These are phyloP conservation scores for Pulveroboletus sp. DNA, from an alignment of 768 basidiomycete species.

Conservation along the genomic window DNA sequence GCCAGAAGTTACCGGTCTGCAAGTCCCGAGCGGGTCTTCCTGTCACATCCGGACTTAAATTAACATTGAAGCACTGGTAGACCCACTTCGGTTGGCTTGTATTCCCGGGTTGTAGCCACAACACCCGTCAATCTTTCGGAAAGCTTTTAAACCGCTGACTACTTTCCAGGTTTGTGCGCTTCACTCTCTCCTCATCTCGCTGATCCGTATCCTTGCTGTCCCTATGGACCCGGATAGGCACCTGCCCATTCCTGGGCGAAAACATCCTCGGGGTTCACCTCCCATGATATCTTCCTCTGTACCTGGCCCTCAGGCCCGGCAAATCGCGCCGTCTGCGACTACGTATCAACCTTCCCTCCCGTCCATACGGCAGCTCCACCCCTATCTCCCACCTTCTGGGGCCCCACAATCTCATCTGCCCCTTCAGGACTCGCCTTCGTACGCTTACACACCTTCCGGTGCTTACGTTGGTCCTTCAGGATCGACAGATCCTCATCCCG, in stretches of 20 bases:
- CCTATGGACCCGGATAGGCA: conserved; percentile 38
- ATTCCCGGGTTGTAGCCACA: conserved; percentile 29
- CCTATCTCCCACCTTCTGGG: conserved; percentile 55
- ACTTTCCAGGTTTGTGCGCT: conserved; percentile 21
- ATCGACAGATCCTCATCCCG: conserved; percentile 27
- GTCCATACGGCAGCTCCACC: conserved; percentile 66
- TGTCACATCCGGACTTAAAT: conserved; percentile 30
- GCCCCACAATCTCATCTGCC: conserved; percentile 27
- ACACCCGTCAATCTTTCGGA: conserved; percentile 19
- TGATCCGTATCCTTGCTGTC: conserved; percentile 11
- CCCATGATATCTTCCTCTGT: conserved; percentile 26
- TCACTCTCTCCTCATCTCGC: conserved; percentile 14
- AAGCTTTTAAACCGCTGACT: conserved; percentile 22
- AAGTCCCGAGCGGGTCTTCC: conserved; percentile 27
- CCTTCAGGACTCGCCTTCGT: conserved; percentile 24
- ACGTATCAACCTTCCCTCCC: conserved; percentile 43
- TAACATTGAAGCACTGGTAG: conserved; percentile 19
- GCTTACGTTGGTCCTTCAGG: conserved; percentile 23
- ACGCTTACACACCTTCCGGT: conserved; percentile 24
- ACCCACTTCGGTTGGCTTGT: conserved; percentile 30
- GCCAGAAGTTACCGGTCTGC: conserved; percentile 20
- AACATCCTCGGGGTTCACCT: conserved; percentile 25
- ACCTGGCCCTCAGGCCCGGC: conserved; percentile 27
- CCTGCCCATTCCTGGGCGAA: conserved; percentile 32
- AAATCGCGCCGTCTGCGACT: conserved; percentile 21